phyloP scores from a whole-genome alignment of 2,329 filamentous ascomycete species.

The Claviceps arundinis region DNA sequence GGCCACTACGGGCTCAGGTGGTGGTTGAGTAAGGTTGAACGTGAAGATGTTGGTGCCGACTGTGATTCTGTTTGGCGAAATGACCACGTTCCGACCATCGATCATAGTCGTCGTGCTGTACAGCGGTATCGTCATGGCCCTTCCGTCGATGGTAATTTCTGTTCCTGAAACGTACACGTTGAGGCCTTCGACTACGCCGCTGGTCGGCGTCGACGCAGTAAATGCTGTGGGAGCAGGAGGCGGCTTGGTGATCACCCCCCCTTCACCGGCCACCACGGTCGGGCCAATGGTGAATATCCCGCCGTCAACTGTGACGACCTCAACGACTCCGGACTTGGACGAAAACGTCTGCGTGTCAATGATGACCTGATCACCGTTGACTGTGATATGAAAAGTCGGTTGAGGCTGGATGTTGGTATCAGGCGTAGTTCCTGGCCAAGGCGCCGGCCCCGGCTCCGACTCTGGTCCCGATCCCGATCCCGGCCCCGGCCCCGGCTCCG shows the following conservation, averaged over 20 bases:
- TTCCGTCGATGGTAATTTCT: constrained; percentile 28
- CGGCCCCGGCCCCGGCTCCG: not conserved
- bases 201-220: constrained; percentile 22
- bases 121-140: constrained; percentile 27
- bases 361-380: constrained; percentile 30
- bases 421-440: not conserved
- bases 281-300: constrained; percentile 36
- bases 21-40: constrained; percentile 17
- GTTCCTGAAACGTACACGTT: constrained; percentile 28
- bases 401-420: constrained; percentile 3
- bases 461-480: too few relatives aligned
- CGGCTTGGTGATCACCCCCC: constrained; percentile 30
- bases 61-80: constrained; percentile 22
- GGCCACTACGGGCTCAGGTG: constrained; percentile 26
- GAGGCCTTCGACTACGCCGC: constrained; percentile 25
- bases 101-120: constrained; percentile 22
- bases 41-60: constrained; percentile 25
- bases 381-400: constrained; percentile 26
- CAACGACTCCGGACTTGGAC: constrained; percentile 23
- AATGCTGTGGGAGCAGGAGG: constrained; percentile 17
- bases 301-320: constrained; percentile 26
- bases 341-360: constrained; percentile 34
- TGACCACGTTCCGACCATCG: constrained; percentile 19
- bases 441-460: too few relatives aligned
- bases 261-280: constrained; percentile 29